These are phyloP conservation scores for Davidsoniella virescens DNA, from an alignment of 2,329 filamentous ascomycete genomes.

Conservation along the genomic window DNA sequence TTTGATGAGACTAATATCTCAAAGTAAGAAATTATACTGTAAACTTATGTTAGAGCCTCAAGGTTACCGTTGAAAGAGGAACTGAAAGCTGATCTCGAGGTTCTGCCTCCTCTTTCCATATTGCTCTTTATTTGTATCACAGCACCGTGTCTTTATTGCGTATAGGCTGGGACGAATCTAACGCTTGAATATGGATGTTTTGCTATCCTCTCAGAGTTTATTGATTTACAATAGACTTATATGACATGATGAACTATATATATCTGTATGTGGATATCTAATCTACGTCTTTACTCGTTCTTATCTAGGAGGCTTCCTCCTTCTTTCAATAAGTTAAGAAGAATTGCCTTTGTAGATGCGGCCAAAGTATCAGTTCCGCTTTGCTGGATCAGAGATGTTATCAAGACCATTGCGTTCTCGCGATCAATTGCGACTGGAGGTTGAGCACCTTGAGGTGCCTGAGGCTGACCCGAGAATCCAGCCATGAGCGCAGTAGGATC, in stretches of 20 bases:
- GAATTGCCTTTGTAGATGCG: constrained; percentile 22
- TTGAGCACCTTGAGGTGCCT: constrained; percentile 2
- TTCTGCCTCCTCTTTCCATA: too few relatives aligned
- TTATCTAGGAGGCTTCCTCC: constrained; percentile 30
- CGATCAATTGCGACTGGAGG: constrained; percentile 24
- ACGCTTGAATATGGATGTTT: too few relatives aligned
- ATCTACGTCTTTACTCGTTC: constrained; percentile 9
- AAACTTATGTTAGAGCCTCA: neutral
- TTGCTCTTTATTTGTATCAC: too few relatives aligned
- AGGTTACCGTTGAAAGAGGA: too few relatives aligned
- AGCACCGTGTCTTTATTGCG: too few relatives aligned
- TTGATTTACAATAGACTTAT: too few relatives aligned
- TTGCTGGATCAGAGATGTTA: constrained; percentile 36
- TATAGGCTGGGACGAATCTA: too few relatives aligned
- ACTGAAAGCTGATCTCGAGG: too few relatives aligned
- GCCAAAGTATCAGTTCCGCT: constrained; percentile 24
- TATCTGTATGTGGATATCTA: neutral
- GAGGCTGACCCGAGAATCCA: constrained; percentile 17
- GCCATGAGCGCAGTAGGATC: constrained; percentile 17
- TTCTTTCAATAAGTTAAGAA: constrained; percentile 32
- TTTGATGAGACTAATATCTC: neutral
- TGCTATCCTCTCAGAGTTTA: too few relatives aligned
- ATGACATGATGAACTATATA: neutral
- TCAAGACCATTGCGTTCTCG: constrained; percentile 44
- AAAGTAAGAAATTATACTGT: constrained; percentile 4